Base-by-base conservation (phyloP, 139 green algal species). In the Astrephomene gubernaculifera region DNA sequence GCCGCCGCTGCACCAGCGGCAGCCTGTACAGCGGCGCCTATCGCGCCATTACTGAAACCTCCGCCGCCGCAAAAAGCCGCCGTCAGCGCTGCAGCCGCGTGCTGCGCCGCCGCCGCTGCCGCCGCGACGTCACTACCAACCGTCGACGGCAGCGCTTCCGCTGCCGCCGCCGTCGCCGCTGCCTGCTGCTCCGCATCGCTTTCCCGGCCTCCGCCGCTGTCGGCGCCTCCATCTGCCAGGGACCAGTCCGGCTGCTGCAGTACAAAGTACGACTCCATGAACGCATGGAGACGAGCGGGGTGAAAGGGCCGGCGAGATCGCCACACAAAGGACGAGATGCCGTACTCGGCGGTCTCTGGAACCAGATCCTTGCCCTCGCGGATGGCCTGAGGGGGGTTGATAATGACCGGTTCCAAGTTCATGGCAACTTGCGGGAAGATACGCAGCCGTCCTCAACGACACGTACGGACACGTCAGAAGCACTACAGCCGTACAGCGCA, bases 261-360 rank as follows among this genome's bases (percentile, higher is more conserved):
- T 31, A 88, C 49, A 33, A 91, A 96, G 82, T 90, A 60, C 24
- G 69, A 41, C 9, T 73, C 60, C 38, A 97, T 67, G 25, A 94
- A 87, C 1, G 73, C 63, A 79, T 94, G 91, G 43, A 98, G 81
- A 36, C 93, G 83, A 2, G 44, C 67, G 5, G 95, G 94, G 87
- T 98, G 95, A 86, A 98, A 98, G 75, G 94, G 93, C 57, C 78
- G 81, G 45, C 90, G 87, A 0, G 93, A 73, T 33, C 87, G 70
- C 87, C 95, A 98, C 27, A 97, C 91, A 64, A 95, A 97, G 70
- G 63, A 90, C 25, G 63, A 63, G 45, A 97, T 95, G 63, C 94
- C 95, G 71, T 95, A 95, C 79, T 95, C 90, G 25, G 89, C 72
- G 2, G 93, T 94, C 71, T 94, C 90, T 1, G 92, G 91, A 21